Evolutionary conservation across 768 basidiomycete species (phyloP).

Genomic region (Boletus rubroflammeus): DNA sequence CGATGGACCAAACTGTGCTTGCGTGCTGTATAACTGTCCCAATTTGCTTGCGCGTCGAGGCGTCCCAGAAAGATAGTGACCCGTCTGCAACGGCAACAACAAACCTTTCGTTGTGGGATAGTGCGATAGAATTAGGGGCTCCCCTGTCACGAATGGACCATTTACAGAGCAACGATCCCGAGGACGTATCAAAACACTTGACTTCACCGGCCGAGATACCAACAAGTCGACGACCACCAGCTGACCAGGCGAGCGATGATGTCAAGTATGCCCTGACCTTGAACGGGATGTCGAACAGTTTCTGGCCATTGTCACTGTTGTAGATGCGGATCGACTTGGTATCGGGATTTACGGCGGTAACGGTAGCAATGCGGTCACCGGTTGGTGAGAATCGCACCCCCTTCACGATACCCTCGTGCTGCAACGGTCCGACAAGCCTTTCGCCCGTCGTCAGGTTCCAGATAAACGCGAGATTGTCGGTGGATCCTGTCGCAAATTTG

Average conservation of each 20-base stretch:
- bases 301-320: not conserved
- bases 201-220: not conserved
- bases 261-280: not conserved
- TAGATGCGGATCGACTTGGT: not conserved
- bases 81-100: fast-evolving
- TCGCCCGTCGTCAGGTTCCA: not conserved
- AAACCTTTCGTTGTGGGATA: slow-evolving; percentile 1
- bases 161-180: not conserved
- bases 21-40: not conserved
- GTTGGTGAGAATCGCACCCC: slow-evolving; percentile 1
- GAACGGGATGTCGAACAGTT: slow-evolving; percentile 1
- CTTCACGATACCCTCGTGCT: not conserved
- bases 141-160: not conserved
- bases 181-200: not conserved
- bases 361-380: slow-evolving; percentile 5
- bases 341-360: not conserved
- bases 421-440: not conserved
- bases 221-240: not conserved
- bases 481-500: not conserved
- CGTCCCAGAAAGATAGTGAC: not conserved
- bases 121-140: not conserved
- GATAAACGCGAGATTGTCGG: not conserved
- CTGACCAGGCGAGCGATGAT: not conserved
- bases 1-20: not conserved
- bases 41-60: not conserved